Percentiles rank a stretch among this genome's conserved stretches.
phyloP scores from a whole-genome alignment of 2,329 filamentous ascomycete genomes.

The Alternaria atra region DNA sequence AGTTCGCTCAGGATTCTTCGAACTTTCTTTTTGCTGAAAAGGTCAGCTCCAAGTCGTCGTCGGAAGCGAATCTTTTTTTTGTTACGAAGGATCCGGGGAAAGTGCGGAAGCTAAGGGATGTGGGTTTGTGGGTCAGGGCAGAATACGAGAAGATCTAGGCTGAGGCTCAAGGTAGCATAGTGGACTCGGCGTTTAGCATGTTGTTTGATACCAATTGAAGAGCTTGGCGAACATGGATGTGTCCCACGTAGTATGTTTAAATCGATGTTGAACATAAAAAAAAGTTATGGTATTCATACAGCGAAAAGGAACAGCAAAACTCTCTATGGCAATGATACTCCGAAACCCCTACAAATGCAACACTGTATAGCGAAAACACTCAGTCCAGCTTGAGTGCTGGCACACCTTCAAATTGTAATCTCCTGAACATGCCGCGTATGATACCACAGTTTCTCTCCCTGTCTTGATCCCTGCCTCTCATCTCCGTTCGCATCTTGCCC shows the following conservation, averaged over 20 bases:
- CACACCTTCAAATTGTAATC: constrained; percentile 38
- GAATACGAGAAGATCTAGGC: background rate
- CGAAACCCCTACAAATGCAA: constrained; percentile 7
- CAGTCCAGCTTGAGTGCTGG: constrained; percentile 25
- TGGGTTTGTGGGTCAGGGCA: background rate
- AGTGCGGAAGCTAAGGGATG: constrained; percentile 1
- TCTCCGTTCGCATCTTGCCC: constrained; percentile 32
- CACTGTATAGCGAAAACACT: background rate
- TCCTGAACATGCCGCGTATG: constrained; percentile 33
- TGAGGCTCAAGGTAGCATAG: background rate
- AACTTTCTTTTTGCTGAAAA: background rate
- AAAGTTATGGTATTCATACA: background rate
- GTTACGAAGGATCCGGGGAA: background rate
- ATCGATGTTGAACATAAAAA: background rate
- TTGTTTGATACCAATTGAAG: background rate
- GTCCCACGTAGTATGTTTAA: rapidly evolving
- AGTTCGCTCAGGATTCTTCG: background rate
- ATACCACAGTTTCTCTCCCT: constrained; percentile 32
- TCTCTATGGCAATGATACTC: background rate
- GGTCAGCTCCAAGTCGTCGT: background rate
- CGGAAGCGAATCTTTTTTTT: background rate
- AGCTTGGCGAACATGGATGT: too few relatives aligned
- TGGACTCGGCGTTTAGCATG: background rate
- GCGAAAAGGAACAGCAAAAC: background rate
- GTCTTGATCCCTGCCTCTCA: constrained; percentile 29